Base-by-base conservation (phyloP, 2,329 filamentous ascomycete genomes). In the Ceratocystis smalleyi region DNA sequence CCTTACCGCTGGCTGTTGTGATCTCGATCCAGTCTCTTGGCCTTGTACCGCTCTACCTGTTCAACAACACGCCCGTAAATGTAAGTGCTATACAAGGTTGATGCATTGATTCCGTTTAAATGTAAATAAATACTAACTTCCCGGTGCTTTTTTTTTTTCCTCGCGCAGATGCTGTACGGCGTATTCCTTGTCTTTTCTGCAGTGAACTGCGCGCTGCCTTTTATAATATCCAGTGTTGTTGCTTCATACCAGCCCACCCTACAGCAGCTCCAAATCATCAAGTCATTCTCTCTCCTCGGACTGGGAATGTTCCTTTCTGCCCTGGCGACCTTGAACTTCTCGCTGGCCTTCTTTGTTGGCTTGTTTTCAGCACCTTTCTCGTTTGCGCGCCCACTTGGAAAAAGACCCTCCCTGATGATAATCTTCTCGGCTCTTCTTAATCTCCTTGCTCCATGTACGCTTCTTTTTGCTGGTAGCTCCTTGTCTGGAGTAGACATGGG, bases 281-380 rank as follows among this genome's bases (percentile, higher is more conserved):
- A 95, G 72, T 94, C 87, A 65, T 91, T 97, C 77, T 95, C 91
- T 5, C 83, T 97, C n/a, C 83, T 99, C 12, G 79, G 95, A 8
- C 82, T 97, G 0, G 94, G 94, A 70, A 89, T 96, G 78, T 91
- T 90, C 70, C 84, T 99, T 68, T 91, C 91, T 12, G 87, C 91
- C 0, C 86, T 99, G 12, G 92, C 94, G 1, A 99, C 92, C 0
- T 82, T 99, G 62, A 99, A 99, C 75, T 99, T 99, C 78, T 91
- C 88, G 2, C 84, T 96, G 15, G 86, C 90, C 59, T 86, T 97
- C 72, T 78, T 96, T 45, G 79, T 96, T 61, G 94, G 94, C 45
- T 77, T 97, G 1, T 77, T 92, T 57, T 84, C 89, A 54, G 78
- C 83, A 2, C 92, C 92, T 0, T 78, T 97, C 15, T 86, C 84